Evolutionary conservation across 106 monocot species (phyloP), one percentile per base, ranked within the genome.

Genomic region (Iris macrosiphon): DNA sequence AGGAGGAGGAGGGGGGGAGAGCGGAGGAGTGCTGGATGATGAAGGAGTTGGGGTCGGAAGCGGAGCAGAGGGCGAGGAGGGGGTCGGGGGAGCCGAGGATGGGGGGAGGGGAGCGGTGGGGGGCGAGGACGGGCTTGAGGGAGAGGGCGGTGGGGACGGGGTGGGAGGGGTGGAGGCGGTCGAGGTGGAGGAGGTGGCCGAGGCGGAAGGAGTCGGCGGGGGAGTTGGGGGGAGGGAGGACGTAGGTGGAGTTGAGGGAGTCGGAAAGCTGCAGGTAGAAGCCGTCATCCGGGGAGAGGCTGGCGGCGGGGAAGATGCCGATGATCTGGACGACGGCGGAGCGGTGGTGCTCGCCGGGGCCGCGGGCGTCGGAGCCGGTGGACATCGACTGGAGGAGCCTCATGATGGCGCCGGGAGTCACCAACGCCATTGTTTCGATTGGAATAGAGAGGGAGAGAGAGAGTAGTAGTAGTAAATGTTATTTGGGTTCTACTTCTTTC

Each of bases 201-300:
- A 71, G 79, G 71, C 53, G 59, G 73, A 73, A 73, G 74, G 83
- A 72, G 59, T 82, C 25, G 49, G 59, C 27, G 49, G 75, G 74
- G 20, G 78, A 73, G 55, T 81, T 82, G 31, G 57, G 42, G 33
- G 66, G 65, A 47, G 81, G 61, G 60, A 85, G 82, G 66, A 98
- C 98, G 55, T 83, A 98, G 51, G 98, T 84, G 55, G 98, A 98
- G 78, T 98, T 67, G 51, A 64, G 6, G 51, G 91, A 91, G 55
- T 98, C 98, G 48, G 98, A 98, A 57, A 98, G 83, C 70, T 91
- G 91, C 45, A 98, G 55, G 77, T 83, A 87, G 73, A 98, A 91
- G 12, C 77, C 77, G 35, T 66, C 49, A 20, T 69, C 59, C 8
- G 98, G 80, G 80, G 73, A 80, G 44, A 90, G 83, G 64, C 80